Conservation (phyloP, 805 yeast genomes). For the Lachancea dasiensis region DNA sequence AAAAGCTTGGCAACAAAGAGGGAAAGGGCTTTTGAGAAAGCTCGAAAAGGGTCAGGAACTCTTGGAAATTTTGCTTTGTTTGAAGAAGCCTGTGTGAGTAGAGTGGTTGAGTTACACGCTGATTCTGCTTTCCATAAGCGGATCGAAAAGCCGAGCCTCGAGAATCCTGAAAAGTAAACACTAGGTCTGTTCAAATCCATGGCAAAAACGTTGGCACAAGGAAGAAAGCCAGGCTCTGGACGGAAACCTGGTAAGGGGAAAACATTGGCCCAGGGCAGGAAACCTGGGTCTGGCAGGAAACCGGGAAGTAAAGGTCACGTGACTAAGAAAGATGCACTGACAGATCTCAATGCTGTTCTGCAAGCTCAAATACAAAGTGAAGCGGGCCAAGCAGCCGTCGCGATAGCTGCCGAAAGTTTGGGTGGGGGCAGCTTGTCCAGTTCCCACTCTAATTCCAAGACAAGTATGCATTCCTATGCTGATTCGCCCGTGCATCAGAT, state of each 20-base stretch:
- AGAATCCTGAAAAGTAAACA: too few species aligned
- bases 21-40: too few species aligned
- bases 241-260: conserved; percentile 33
- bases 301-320: conserved; percentile 13
- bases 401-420: neutral
- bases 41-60: too few species aligned
- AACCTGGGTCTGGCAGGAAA: conserved; percentile 32
- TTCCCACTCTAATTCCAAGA: neutral
- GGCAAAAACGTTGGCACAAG: conserved; percentile 34
- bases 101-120: too few species aligned
- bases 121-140: too few species aligned
- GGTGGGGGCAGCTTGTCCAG: neutral
- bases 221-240: conserved; percentile 33
- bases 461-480: neutral
- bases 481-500: conserved; percentile 4
- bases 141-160: too few species aligned
- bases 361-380: conserved; percentile 5
- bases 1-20: too few species aligned
- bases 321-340: conserved; percentile 2
- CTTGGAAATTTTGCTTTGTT: too few species aligned
- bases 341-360: conserved; percentile 4
- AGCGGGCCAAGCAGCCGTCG: conserved; percentile 3
- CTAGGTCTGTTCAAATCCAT: too few species aligned
- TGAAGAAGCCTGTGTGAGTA: too few species aligned
- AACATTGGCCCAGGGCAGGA: conserved; percentile 31